Conservation (phyloP, 768 basidiomycete species). For the Hemileccinum rubropunctum region DNA sequence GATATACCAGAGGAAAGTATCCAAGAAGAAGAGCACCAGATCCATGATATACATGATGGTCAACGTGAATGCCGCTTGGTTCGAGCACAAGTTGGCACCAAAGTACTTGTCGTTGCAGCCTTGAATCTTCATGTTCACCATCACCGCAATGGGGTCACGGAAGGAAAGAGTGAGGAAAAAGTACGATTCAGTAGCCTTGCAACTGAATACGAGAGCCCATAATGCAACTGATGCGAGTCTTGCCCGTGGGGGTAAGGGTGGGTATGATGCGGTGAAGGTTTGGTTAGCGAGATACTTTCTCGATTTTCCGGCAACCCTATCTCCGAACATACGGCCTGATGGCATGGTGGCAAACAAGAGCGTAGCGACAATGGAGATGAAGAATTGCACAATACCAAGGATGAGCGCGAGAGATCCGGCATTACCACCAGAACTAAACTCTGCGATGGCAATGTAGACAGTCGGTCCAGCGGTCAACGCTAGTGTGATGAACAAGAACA, state of each 20-base stretch:
- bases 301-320: conserved; percentile 92
- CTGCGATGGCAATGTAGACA: conserved; percentile 89
- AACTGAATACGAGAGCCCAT: conserved; percentile 92
- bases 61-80: conserved; percentile 93
- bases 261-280: conserved; percentile 97
- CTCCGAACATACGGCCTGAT: conserved; percentile 98
- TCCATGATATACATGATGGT: conserved; percentile 99
- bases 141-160: conserved; percentile 87
- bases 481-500: conserved; percentile 89
- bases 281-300: conserved; percentile 98
- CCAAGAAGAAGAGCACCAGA: conserved; percentile 93
- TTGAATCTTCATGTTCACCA: conserved; percentile 96
- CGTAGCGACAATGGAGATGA: conserved; percentile 83
- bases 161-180: conserved; percentile 97
- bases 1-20: conserved; percentile 99
- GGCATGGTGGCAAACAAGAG: conserved; percentile 90
- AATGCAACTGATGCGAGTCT: conserved; percentile 79
- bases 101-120: conserved; percentile 86
- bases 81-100: conserved; percentile 77
- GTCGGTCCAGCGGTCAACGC: conserved; percentile 91
- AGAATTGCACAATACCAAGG: conserved; percentile 95
- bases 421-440: conserved; percentile 51
- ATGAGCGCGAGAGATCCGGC: conserved; percentile 80
- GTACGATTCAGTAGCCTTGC: conserved; percentile 97
- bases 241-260: conserved; percentile 54